phyloP scores from a whole-genome alignment of 805 yeast genomes.

The Limtongozyma cylindracea region DNA sequence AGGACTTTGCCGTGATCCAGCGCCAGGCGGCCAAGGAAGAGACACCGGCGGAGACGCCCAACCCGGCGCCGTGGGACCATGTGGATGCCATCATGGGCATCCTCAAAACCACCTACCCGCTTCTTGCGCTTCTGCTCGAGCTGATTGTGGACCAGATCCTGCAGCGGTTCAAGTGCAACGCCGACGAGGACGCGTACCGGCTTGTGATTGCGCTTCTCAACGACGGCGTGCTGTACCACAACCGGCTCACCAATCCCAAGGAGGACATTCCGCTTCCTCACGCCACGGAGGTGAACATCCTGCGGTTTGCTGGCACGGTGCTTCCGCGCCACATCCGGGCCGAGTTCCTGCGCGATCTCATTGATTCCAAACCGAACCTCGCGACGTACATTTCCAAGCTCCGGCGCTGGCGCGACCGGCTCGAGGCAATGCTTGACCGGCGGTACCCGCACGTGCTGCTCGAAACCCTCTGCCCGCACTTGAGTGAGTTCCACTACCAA shows the following conservation, averaged over 20 bases:
- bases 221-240: conserved; percentile 81
- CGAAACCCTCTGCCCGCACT: conserved; percentile 82
- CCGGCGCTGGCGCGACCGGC: conserved; percentile 77
- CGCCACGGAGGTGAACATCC: conserved; percentile 70
- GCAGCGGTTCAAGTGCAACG: conserved; percentile 77
- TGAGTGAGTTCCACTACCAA: conserved; percentile 94
- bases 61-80: conserved; percentile 36
- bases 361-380: conserved; percentile 63
- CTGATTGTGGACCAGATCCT: conserved; percentile 88
- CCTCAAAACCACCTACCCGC: conserved; percentile 87
- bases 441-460: conserved; percentile 56
- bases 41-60: background rate
- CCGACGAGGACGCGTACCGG: conserved; percentile 92
- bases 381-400: conserved; percentile 67
- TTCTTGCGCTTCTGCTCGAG: conserved; percentile 77
- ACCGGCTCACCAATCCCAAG: conserved; percentile 65
- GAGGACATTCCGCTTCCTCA: conserved; percentile 78
- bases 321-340: conserved; percentile 72
- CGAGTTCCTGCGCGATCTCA: conserved; percentile 81
- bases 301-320: conserved; percentile 80
- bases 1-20: conserved; percentile 73
- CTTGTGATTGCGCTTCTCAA: conserved; percentile 76
- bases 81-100: conserved; percentile 86
- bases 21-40: conserved; percentile 20
- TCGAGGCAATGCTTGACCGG: conserved; percentile 80